These are phyloP conservation scores for Dipteronia dyeriana DNA, from an alignment of 345 rosid species.

Conservation along the genomic window DNA sequence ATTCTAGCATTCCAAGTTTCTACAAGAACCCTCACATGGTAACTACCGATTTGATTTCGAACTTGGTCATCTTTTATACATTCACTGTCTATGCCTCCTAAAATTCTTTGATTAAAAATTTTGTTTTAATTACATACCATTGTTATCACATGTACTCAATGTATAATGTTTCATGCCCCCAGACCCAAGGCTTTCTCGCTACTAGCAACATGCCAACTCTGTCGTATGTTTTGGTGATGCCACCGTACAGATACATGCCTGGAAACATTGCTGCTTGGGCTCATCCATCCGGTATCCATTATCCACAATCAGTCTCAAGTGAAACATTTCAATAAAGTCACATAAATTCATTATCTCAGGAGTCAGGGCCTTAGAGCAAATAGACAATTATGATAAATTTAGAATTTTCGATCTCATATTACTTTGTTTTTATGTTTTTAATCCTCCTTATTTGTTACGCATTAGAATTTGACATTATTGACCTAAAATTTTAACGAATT, in stretches of 20 bases:
- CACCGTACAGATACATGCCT: slow-evolving; percentile 1
- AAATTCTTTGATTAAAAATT: neutral
- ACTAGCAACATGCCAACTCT: neutral
- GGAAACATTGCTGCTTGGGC: neutral
- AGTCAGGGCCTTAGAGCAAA: slow-evolving; percentile 18
- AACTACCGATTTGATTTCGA: neutral
- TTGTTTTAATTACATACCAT: no score
- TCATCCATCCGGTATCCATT: slow-evolving; percentile 16
- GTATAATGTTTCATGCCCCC: neutral
- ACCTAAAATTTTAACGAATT: neutral
- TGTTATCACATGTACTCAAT: neutral
- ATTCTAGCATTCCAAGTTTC: neutral
- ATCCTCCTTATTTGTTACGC: neutral
- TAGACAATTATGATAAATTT: slow-evolving; percentile 12
- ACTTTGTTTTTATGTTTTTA: no score
- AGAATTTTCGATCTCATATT: no score
- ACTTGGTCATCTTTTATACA: neutral
- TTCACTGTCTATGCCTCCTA: neutral
- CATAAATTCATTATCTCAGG: neutral
- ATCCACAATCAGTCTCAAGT: neutral
- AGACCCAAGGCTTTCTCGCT: neutral
- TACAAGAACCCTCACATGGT: slow-evolving; percentile 13
- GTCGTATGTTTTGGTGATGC: neutral
- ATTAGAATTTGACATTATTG: neutral
- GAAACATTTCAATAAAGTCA: neutral